Base-by-base conservation (phyloP, 192 early-diverging fungal genomes). In the Nowakowskiella sp. region DNA sequence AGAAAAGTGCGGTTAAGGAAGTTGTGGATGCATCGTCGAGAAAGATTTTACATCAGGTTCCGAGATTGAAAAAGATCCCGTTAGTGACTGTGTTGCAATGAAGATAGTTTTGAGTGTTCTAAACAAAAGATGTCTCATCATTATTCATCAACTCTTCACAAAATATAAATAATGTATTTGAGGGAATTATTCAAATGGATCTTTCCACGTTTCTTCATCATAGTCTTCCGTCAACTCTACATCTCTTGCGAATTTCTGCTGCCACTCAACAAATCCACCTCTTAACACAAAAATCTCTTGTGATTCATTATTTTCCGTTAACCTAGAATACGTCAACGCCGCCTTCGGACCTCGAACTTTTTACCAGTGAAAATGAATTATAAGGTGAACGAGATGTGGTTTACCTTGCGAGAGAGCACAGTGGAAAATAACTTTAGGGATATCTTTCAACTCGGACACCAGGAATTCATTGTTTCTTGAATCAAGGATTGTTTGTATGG, bases 371-470 rank as follows among this genome's bases (percentile, higher is more conserved):
- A 51, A 4, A 21, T 4, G 10, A 9, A 51, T 10, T 9, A 10
- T 55, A 22, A 10, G 22, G 4, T 10, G 1, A 33, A 21, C 1
- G 9, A 39, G n/a, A n/a, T n/a, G n/a, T n/a, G n/a, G n/a, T n/a
- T n/a, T n/a, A n/a, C n/a, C 77, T 71, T 93, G 90, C 16, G 88
- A 92, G 19, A 90, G 60, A 1, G 87, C 83, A 54, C 92, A 95
- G 58, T 93, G 91, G 53, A 95, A 93, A 54, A 86, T 71, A 2
- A 95, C 55, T 22, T 67, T 50, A 1, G 86, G 86, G 3, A 88
- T 77, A 25, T 57, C 9, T 48, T 13, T 22, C 13, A 22, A 71
- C 51, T 13, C 42, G 27, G 13, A 45, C 36, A 1, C 47, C 25
- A 21, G n/a, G n/a, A n/a, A 31, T 49, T 23, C 52, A 48, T 62